Conservation (phyloP, 257 asterid species). For the Solanum etuberosum region DNA sequence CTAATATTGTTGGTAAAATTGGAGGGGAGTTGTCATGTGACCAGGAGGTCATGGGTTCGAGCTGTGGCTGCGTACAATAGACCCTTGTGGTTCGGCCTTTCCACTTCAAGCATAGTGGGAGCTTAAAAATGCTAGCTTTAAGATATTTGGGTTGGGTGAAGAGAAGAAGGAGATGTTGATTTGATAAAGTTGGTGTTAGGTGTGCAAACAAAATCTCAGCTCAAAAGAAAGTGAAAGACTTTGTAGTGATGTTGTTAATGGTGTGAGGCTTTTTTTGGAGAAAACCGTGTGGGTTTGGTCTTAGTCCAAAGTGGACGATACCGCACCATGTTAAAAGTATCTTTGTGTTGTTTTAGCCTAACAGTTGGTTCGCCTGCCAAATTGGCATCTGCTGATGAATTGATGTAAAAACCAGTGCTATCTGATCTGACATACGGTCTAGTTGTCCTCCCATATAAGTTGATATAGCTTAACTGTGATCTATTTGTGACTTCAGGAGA, state of each 20-base stretch:
- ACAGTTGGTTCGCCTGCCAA: neutral
- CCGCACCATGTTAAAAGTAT: neutral
- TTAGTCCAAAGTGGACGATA: neutral
- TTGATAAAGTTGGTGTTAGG: neutral
- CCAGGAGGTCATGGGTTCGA: neutral
- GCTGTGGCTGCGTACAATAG: fast-evolving
- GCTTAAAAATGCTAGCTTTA: neutral
- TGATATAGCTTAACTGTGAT: neutral
- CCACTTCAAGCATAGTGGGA: neutral
- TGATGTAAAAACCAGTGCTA: neutral
- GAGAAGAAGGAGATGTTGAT: neutral
- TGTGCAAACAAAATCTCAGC: neutral
- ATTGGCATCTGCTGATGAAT: neutral
- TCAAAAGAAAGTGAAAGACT: neutral
- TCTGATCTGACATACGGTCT: neutral
- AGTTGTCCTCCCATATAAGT: neutral
- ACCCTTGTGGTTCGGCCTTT: neutral
- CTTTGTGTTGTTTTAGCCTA: neutral
- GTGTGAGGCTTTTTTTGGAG: neutral
- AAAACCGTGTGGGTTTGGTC: neutral
- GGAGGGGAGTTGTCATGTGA: neutral
- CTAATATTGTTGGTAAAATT: neutral
- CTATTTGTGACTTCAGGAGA: neutral
- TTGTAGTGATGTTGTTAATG: neutral
- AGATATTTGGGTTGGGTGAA: neutral